Evolutionary conservation across 148 eudicot species (phyloP).

Genomic region (Chenopodium suecicum): DNA sequence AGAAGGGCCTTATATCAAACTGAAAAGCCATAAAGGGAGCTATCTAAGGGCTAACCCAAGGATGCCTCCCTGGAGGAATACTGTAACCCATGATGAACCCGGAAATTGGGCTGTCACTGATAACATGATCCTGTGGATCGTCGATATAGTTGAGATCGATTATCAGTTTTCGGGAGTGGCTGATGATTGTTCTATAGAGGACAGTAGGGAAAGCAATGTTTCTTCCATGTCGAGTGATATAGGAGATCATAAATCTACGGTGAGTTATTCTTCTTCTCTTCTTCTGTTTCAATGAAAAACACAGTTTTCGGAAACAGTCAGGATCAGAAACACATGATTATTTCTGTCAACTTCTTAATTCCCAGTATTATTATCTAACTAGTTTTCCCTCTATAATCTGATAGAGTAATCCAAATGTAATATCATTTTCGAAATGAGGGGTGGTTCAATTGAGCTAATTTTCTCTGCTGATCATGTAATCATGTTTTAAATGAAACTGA

Average conservation of each 20-base stretch:
- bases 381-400: too few relatives aligned
- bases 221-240: not conserved
- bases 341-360: not conserved
- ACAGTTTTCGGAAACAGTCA: not conserved
- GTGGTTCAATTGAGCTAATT: too few relatives aligned
- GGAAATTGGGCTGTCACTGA: slow-evolving; percentile 17
- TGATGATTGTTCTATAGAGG: not conserved
- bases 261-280: not conserved
- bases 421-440: too few relatives aligned
- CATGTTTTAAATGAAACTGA: not conserved
- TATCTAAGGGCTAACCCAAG: slow-evolving; percentile 27
- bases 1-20: slow-evolving; percentile 20
- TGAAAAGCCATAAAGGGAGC: slow-evolving; percentile 17
- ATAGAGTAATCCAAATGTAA: too few relatives aligned
- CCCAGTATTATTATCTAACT: not conserved
- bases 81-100: slow-evolving; percentile 37
- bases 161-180: not conserved
- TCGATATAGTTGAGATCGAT: slow-evolving; percentile 20
- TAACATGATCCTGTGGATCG: slow-evolving; percentile 18
- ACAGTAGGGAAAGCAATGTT: not conserved
- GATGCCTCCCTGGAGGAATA: slow-evolving; percentile 39
- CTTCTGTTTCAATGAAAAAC: not conserved
- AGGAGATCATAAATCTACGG: not conserved
- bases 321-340: not conserved
- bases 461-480: not conserved